phyloP scores from a whole-genome alignment of 2,329 filamentous ascomycete species.

The Cytospora piceae region DNA sequence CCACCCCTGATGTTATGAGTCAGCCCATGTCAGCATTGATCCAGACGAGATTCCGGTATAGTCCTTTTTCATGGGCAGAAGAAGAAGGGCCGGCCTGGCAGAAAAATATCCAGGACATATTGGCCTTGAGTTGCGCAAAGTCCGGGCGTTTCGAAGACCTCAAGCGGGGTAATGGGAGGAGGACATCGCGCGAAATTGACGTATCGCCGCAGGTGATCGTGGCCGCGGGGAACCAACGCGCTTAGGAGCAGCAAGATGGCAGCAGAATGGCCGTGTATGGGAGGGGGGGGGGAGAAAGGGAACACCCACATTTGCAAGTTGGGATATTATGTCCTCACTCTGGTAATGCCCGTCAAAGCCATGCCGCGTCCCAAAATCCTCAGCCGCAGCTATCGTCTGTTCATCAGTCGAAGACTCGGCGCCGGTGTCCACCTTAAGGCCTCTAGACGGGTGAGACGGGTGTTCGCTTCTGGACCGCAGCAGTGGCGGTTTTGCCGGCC shows the following conservation, averaged over 20 bases:
- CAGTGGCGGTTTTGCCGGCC: constrained; percentile 53
- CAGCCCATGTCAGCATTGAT: neutral
- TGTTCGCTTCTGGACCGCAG: constrained; percentile 62
- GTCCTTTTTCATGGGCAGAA: neutral
- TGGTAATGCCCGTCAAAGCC: constrained; percentile 93
- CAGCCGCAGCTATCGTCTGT: constrained; percentile 45
- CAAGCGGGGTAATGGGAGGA: neutral
- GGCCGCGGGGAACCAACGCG: neutral
- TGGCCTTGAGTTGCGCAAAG: neutral
- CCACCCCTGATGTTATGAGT: constrained; percentile 69
- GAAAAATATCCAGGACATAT: neutral
- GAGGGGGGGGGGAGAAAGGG: constrained; percentile 22
- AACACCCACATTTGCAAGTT: constrained; percentile 74
- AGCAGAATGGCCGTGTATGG: neutral
- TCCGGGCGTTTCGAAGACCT: neutral
- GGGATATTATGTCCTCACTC: constrained; percentile 84
- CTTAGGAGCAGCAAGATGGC: neutral
- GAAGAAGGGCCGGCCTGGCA: neutral
- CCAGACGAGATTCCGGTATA: neutral
- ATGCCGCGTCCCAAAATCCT: constrained; percentile 68
- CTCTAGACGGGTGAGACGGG: constrained; percentile 37
- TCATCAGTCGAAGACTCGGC: constrained; percentile 38
- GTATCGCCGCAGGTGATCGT: neutral
- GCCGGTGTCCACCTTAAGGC: constrained; percentile 39
- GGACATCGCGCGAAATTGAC: neutral